These are phyloP conservation scores for Didymella keratinophila DNA, from an alignment of 2,329 filamentous ascomycete genomes.

Conservation along the genomic window DNA sequence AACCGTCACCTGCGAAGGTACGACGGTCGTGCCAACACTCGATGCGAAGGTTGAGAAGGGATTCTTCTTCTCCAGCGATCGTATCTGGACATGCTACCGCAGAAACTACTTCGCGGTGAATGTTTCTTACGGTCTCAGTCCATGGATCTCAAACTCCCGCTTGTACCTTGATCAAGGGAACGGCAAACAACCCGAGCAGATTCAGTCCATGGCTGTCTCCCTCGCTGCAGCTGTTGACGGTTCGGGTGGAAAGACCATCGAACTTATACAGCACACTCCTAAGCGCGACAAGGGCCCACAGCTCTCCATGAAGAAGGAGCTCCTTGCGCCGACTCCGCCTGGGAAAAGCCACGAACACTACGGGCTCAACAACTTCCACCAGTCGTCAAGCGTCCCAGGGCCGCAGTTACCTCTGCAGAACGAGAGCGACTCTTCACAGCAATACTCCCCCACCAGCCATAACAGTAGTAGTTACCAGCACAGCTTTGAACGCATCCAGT, in stretches of 20 bases:
- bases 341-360: slow-evolving; percentile 56
- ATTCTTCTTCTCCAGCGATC: slow-evolving; percentile 77
- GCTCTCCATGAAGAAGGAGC: slow-evolving; percentile 73
- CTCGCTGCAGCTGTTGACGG: slow-evolving; percentile 85
- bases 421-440: slow-evolving; percentile 41
- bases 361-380: slow-evolving; percentile 50
- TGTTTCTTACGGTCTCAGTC: slow-evolving; percentile 76
- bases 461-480: slow-evolving; percentile 56
- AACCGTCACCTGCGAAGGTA: slow-evolving; percentile 68
- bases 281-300: slow-evolving; percentile 91
- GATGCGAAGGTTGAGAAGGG: slow-evolving; percentile 86
- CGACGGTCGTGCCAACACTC: slow-evolving; percentile 73
- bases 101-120: slow-evolving; percentile 90
- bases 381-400: slow-evolving; percentile 41
- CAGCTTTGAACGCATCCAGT: slow-evolving; percentile 88
- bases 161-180: slow-evolving; percentile 63
- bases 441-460: slow-evolving; percentile 47
- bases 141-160: slow-evolving; percentile 64
- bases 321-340: slow-evolving; percentile 71
- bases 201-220: slow-evolving; percentile 80
- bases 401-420: slow-evolving; percentile 55
- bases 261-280: slow-evolving; percentile 88
- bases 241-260: slow-evolving; percentile 76
- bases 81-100: slow-evolving; percentile 91
- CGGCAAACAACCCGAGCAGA: slow-evolving; percentile 60